phyloP scores from a whole-genome alignment of 2,329 filamentous ascomycete genomes.

The Tolypocladium ophioglossoides region DNA sequence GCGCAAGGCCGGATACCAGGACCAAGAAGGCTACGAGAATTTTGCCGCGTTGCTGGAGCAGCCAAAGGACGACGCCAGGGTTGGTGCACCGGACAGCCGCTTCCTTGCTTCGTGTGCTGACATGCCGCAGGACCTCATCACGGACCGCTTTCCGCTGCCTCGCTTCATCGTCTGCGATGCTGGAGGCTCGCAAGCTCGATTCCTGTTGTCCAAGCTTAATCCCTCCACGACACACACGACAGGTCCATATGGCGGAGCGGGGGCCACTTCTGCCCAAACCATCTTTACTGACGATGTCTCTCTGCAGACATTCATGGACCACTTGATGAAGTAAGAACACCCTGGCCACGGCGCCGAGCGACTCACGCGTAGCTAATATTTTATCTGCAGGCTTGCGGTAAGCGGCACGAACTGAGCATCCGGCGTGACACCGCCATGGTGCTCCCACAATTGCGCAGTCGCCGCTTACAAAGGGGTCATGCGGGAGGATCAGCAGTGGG shows the following conservation, averaged over 20 bases:
- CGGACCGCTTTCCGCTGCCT: conserved; percentile 94
- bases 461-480: background rate
- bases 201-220: conserved; percentile 93
- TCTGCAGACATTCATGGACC: conserved; percentile 98
- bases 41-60: conserved; percentile 80
- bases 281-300: conserved; percentile 99
- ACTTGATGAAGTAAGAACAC: conserved; percentile 83
- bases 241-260: conserved; percentile 80
- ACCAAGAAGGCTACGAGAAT: conserved; percentile 97
- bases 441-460: background rate
- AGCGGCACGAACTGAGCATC: conserved; percentile 48
- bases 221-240: conserved; percentile 94
- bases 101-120: conserved; percentile 5
- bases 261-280: conserved; percentile 80
- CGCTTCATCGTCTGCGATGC: conserved; percentile 98
- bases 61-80: conserved; percentile 92
- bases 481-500: background rate
- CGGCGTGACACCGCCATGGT: background rate
- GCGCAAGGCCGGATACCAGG: conserved; percentile 96
- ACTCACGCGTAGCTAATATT: conserved; percentile 5
- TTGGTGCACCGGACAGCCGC: conserved; percentile 32
- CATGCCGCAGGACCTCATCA: conserved; percentile 70
- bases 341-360: too few relatives aligned
- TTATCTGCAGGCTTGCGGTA: conserved; percentile 40
- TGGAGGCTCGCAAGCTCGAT: conserved; percentile 95